Evolutionary conservation across 2,329 filamentous ascomycete genomes (phyloP).

Genomic region (Fusarium stilboides): DNA sequence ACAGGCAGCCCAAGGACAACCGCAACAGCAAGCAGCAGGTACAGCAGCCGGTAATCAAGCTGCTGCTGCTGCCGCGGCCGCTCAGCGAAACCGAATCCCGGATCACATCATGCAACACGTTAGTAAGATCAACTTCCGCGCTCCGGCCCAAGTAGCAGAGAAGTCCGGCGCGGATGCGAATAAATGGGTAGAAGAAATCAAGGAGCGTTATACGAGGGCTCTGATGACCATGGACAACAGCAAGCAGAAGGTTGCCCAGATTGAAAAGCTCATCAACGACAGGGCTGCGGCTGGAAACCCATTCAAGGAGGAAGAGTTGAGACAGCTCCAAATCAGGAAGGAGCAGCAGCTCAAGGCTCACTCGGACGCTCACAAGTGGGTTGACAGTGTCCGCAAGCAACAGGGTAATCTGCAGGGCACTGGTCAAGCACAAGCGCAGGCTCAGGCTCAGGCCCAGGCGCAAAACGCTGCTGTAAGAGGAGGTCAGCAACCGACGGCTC

Average conservation of each 20-base stretch:
- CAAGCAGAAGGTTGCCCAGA: slow-evolving; percentile 57
- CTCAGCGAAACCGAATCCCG: slow-evolving; percentile 56
- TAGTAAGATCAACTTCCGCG: slow-evolving; percentile 63
- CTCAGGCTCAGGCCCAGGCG: slow-evolving; percentile 26
- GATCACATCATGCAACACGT: slow-evolving; percentile 64
- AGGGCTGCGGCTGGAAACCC: slow-evolving; percentile 61
- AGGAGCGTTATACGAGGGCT: slow-evolving; percentile 63
- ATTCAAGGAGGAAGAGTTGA: slow-evolving; percentile 64
- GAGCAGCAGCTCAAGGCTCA: slow-evolving; percentile 63
- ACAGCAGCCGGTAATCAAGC: slow-evolving; percentile 26
- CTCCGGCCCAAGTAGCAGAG: slow-evolving; percentile 60
- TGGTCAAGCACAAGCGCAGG: slow-evolving; percentile 45
- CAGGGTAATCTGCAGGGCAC: slow-evolving; percentile 56
- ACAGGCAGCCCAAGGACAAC: slow-evolving; percentile 45
- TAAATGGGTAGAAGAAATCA: slow-evolving; percentile 66
- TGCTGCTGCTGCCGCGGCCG: slow-evolving; percentile 38
- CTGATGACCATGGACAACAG: slow-evolving; percentile 66
- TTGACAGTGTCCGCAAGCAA: slow-evolving; percentile 64
- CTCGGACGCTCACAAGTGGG: slow-evolving; percentile 63
- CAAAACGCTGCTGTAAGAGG: slow-evolving; percentile 23
- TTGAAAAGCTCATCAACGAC: slow-evolving; percentile 62
- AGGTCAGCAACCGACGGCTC: slow-evolving; percentile 40
- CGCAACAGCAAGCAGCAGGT: slow-evolving; percentile 30
- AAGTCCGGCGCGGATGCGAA: slow-evolving; percentile 61
- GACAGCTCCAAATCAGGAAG: slow-evolving; percentile 61